These are phyloP conservation scores for Verticillium longisporum DNA, from an alignment of 2,329 filamentous ascomycete genomes.

Conservation along the genomic window DNA sequence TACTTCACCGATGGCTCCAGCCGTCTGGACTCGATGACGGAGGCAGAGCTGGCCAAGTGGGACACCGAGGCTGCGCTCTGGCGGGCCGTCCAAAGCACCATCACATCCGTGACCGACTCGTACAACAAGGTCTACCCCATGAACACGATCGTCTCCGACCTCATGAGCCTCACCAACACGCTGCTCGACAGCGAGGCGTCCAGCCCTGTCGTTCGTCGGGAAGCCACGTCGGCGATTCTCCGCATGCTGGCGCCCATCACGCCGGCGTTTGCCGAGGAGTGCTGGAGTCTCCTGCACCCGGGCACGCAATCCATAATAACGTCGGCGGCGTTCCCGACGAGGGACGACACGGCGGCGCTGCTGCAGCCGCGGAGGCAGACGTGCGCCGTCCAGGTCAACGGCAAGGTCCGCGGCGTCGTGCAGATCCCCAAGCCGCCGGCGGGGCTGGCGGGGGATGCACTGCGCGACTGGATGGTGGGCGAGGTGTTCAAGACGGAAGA, in stretches of 20 bases:
- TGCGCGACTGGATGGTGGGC: slow-evolving; percentile 54
- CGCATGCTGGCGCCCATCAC: slow-evolving; percentile 73
- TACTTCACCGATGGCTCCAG: slow-evolving; percentile 29
- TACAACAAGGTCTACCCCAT: slow-evolving; percentile 68
- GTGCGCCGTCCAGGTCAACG: slow-evolving; percentile 72
- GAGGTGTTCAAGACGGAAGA: slow-evolving; percentile 55
- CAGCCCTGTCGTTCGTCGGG: slow-evolving; percentile 35
- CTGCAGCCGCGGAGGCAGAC: slow-evolving; percentile 42
- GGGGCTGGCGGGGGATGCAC: slow-evolving; percentile 30
- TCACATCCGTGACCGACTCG: slow-evolving; percentile 59
- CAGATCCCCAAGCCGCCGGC: slow-evolving; percentile 49
- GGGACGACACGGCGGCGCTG: slow-evolving; percentile 43
- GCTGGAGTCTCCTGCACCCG: slow-evolving; percentile 56
- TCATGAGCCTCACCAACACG: slow-evolving; percentile 74
- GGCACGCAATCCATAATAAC: slow-evolving; percentile 30
- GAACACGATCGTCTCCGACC: slow-evolving; percentile 76
- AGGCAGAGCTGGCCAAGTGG: slow-evolving; percentile 20
- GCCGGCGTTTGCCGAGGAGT: slow-evolving; percentile 76
- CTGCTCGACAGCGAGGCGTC: slow-evolving; percentile 40
- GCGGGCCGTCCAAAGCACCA: slow-evolving; percentile 60
- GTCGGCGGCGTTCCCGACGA: slow-evolving; percentile 49
- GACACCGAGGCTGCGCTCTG: slow-evolving; percentile 48
- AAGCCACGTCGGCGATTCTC: slow-evolving; percentile 50
- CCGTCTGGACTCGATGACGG: slow-evolving; percentile 21
- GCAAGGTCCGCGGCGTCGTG: slow-evolving; percentile 66